Evolutionary conservation across 2,329 filamentous ascomycete genomes (phyloP), one percentile per base, ranked within the genome.

Genomic region (Colletotrichum melonis): DNA sequence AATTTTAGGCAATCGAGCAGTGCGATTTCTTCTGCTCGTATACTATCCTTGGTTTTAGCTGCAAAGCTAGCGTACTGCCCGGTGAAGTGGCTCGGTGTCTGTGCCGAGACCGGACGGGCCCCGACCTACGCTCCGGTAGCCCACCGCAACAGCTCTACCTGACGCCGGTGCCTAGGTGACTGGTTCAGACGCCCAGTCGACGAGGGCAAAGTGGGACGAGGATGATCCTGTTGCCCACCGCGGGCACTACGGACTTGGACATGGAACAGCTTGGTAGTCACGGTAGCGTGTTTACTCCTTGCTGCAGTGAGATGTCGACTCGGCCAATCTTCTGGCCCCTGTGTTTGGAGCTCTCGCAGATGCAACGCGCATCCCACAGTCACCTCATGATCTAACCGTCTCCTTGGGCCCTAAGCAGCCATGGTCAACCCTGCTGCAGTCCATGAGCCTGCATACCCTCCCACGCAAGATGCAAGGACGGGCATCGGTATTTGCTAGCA

Each of bases 71-170:
- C 49, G 30, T 66, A 28, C 66, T 73, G 67, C 28, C 62, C 56
- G 71, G 60, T 60, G 38, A 60, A 52, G 35, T 70, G 67, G 71
- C 71, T 69, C 49, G 46, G 24, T 62, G 67, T 70, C 62, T 62
- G 67, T 73, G 71, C 71, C 67, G 62, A 73, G 71, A 71, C 67
- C 60, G 38, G 71, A 71, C 62, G 71, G 65, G 67, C 62, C 67
- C 55, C 66, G 67, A 70, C 67, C 67, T 32, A 9, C 30, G 30
- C 30, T 70, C 54, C 60, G 49, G 49, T 62, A 49, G 42, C 22
- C 24, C 71, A 63, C 62, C 67, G 26, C 56, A 57, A 26, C 19
- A 67, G 67, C 60, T 65, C 46, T 24, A 66, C 67, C 60, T 73
- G 67, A 71, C 35, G 35, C 63, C n/a, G 67, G 60, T 73, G 67